These are phyloP conservation scores for Pseudonitzschia pungens DNA, from an alignment of 108 stramenopile genomes.

Conservation along the genomic window DNA sequence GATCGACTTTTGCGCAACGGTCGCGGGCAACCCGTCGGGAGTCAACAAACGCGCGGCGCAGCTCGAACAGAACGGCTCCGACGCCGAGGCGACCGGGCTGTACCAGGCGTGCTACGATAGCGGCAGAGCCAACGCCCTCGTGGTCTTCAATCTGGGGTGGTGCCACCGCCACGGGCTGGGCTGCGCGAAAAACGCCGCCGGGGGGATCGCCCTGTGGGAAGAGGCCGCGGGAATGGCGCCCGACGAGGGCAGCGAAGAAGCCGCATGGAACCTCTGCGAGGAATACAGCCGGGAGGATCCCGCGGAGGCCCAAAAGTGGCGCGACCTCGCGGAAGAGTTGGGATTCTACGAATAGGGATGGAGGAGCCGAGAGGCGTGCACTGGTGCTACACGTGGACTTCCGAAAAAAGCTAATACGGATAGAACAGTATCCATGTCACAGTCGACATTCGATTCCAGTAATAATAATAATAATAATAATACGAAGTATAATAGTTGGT, in stretches of 20 bases:
- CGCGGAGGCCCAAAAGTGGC: constrained; percentile 14
- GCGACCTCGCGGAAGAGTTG: constrained; percentile 4
- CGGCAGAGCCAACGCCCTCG: constrained; percentile 21
- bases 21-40: constrained; percentile 13
- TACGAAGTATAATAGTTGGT: too few relatives aligned
- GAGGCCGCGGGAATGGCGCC: constrained; percentile 28
- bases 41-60: constrained; percentile 31
- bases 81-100: constrained; percentile 14
- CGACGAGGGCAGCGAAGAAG: constrained; percentile 38
- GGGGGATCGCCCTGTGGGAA: constrained; percentile 24
- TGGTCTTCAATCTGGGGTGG: constrained; percentile 34
- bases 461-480: too few relatives aligned
- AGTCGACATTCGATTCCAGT: too few relatives aligned
- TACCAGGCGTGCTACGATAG: constrained; percentile 16
- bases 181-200: neutral
- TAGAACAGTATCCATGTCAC: too few relatives aligned
- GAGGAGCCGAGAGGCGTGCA: too few relatives aligned
- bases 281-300: constrained; percentile 25
- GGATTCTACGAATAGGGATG: constrained; percentile 17
- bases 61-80: constrained; percentile 15
- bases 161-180: constrained; percentile 24
- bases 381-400: too few relatives aligned
- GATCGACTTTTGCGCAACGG: neutral
- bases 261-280: constrained; percentile 29
- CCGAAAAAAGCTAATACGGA: too few relatives aligned